Evolutionary conservation across 2,329 filamentous ascomycete genomes (phyloP).

Genomic region (Nemania sp.): DNA sequence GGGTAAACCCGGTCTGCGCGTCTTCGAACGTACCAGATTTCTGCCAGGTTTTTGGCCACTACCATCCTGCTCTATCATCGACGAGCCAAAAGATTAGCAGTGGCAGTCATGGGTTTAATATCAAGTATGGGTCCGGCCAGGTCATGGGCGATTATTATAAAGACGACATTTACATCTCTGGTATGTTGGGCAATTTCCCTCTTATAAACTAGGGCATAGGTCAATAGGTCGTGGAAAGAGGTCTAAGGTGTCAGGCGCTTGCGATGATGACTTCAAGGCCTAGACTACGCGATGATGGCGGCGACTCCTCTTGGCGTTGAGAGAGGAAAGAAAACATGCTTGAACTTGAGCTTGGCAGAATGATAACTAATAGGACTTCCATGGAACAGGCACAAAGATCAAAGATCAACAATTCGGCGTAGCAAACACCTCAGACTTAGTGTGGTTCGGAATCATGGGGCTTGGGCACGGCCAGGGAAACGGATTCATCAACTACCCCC

Average conservation of each 20-base stretch:
- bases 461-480: slow-evolving; percentile 58
- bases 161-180: slow-evolving; percentile 61
- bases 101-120: slow-evolving; percentile 50
- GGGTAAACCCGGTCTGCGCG: slow-evolving; percentile 65
- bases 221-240: too few relatives aligned
- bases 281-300: not conserved
- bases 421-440: slow-evolving; percentile 58
- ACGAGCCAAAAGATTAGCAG: slow-evolving; percentile 54
- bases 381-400: slow-evolving; percentile 52
- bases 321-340: not conserved
- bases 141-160: slow-evolving; percentile 60
- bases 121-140: slow-evolving; percentile 55
- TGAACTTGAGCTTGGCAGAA: not conserved
- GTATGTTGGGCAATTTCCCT: slow-evolving; percentile 44
- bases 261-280: not conserved
- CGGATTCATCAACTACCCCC: slow-evolving; percentile 62
- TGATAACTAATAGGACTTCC: not conserved
- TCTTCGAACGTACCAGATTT: slow-evolving; percentile 51
- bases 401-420: slow-evolving; percentile 64
- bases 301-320: not conserved
- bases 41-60: slow-evolving; percentile 58
- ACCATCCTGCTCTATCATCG: slow-evolving; percentile 57
- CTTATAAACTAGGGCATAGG: not conserved
- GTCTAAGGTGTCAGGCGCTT: not conserved
- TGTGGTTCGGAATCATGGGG: slow-evolving; percentile 65